Conservation (phyloP, 2,329 filamentous ascomycete species). For the Ophiosphaerella narmari region DNA sequence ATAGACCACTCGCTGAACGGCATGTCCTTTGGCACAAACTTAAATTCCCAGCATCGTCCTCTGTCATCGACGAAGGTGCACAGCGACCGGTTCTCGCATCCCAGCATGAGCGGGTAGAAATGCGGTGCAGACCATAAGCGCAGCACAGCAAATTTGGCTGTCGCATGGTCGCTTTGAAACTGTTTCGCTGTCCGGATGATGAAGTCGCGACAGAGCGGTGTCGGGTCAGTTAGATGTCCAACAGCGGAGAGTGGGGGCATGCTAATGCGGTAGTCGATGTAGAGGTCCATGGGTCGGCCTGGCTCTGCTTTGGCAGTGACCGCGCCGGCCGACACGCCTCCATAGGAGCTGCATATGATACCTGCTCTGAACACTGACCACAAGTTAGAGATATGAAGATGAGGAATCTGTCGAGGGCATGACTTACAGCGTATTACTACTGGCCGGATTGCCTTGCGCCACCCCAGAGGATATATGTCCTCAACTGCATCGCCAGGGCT, state of each 20-base stretch:
- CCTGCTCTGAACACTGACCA: constrained; percentile 52
- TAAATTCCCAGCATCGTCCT: constrained; percentile 54
- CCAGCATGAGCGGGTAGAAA: constrained; percentile 57
- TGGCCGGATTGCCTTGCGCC: constrained; percentile 49
- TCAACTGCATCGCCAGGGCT: constrained; percentile 10
- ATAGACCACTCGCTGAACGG: constrained; percentile 51
- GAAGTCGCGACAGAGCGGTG: constrained; percentile 33
- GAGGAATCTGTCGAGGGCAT: neutral
- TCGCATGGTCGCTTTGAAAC: constrained; percentile 29
- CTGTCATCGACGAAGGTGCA: constrained; percentile 51
- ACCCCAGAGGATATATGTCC: constrained; percentile 45
- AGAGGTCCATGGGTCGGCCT: constrained; percentile 47
- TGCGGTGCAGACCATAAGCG: constrained; percentile 55
- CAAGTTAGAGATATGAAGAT: neutral
- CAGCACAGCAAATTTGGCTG: constrained; percentile 51
- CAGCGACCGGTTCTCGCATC: constrained; percentile 39
- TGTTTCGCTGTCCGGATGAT: constrained; percentile 39
- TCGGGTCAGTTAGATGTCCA: constrained; percentile 39
- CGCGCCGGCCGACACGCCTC: constrained; percentile 39
- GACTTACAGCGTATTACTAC: constrained; percentile 47
- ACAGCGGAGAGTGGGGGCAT: constrained; percentile 26
- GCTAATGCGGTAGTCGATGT: constrained; percentile 48
- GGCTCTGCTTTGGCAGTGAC: constrained; percentile 48
- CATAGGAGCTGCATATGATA: constrained; percentile 45
- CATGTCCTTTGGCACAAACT: constrained; percentile 56